A percentile compares a stretch with the other conserved stretches of the same genome.
These are phyloP conservation scores for Magnaporthiopsis incrustans DNA, from an alignment of 2,329 filamentous ascomycete genomes.

Conservation along the genomic window DNA sequence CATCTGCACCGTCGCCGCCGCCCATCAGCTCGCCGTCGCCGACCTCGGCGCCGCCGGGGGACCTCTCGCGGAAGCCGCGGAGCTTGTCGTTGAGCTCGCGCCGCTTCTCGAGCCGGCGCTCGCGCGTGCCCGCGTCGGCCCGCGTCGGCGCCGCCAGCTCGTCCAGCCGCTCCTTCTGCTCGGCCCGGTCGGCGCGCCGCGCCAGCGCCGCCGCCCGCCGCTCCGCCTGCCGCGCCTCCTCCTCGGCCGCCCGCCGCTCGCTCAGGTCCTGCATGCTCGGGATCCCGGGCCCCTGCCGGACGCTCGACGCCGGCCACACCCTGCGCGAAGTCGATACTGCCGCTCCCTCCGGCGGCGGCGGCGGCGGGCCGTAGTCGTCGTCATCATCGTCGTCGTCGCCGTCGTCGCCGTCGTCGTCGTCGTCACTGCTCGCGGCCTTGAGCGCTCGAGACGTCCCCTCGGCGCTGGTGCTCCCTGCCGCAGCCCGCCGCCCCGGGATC, in stretches of 20 bases:
- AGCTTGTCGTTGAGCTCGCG: conserved; percentile 64
- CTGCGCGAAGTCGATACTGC: conserved; percentile 28
- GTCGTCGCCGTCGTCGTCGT: conserved; percentile 4
- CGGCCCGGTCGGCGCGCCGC: conserved; percentile 55
- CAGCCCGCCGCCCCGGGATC: not conserved
- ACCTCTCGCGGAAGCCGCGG: conserved; percentile 62
- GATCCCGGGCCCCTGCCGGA: conserved; percentile 46
- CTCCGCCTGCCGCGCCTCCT: conserved; percentile 38
- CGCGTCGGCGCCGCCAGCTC: conserved; percentile 59
- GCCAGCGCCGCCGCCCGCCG: conserved; percentile 48
- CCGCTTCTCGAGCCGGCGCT: conserved; percentile 82
- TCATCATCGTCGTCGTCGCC: conserved; percentile 20
- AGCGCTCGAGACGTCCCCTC: not conserved
- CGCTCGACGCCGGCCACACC: conserved; percentile 16
- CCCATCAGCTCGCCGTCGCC: conserved; percentile 74
- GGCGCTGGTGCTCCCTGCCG: not conserved
- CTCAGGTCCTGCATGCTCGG: conserved; percentile 70
- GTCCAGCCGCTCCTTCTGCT: conserved; percentile 66
- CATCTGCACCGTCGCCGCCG: conserved; percentile 53
- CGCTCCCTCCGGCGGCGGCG: conserved; percentile 36
- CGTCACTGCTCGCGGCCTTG: conserved; percentile 9
- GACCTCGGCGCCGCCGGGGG: conserved; percentile 54
- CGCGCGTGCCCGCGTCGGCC: conserved; percentile 73
- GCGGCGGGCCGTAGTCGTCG: conserved; percentile 50
- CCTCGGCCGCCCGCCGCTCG: conserved; percentile 40